A percentile compares a stretch with the other conserved stretches of the same genome.
phyloP scores from a whole-genome alignment of 2,329 filamentous ascomycete genomes.

The Colletotrichum falcatum region DNA sequence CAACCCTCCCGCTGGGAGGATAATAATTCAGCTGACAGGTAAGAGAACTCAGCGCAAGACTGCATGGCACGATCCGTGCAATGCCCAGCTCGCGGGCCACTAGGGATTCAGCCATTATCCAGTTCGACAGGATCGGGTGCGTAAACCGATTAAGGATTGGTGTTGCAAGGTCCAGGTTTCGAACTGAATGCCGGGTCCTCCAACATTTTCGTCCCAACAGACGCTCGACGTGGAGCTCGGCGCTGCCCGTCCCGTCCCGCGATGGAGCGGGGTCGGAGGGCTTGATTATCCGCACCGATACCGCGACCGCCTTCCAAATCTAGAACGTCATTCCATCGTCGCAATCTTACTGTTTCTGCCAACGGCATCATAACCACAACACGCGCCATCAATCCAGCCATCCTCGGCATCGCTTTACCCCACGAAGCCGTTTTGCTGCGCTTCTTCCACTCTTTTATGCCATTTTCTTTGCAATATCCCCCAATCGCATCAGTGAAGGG shows the following conservation, averaged over 20 bases:
- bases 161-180: slow-evolving; percentile 41
- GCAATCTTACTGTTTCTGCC: slow-evolving; percentile 41
- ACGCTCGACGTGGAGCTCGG: slow-evolving; percentile 36
- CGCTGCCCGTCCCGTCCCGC: slow-evolving; percentile 41
- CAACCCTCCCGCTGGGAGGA: not conserved
- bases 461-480: not conserved
- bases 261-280: slow-evolving; percentile 12
- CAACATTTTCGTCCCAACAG: slow-evolving; percentile 35
- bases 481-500: not conserved
- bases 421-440: slow-evolving; percentile 16
- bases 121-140: slow-evolving; percentile 15
- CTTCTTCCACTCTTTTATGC: slow-evolving; percentile 34
- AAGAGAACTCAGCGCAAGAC: not conserved
- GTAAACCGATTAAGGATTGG: slow-evolving; percentile 26
- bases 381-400: slow-evolving; percentile 32
- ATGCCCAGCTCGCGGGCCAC: slow-evolving; percentile 5
- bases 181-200: slow-evolving; percentile 33
- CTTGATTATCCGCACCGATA: slow-evolving; percentile 4
- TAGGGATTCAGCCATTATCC: slow-evolving; percentile 18
- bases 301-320: slow-evolving; percentile 32
- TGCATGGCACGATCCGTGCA: not conserved
- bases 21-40: not conserved
- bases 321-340: slow-evolving; percentile 37
- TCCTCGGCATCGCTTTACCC: slow-evolving; percentile 18
- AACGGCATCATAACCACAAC: slow-evolving; percentile 41